Percentiles rank a stretch among this genome's conserved stretches.
These are phyloP conservation scores for Cladorrhinum sp. DNA, from an alignment of 2,329 filamentous ascomycete genomes.

Conservation along the genomic window DNA sequence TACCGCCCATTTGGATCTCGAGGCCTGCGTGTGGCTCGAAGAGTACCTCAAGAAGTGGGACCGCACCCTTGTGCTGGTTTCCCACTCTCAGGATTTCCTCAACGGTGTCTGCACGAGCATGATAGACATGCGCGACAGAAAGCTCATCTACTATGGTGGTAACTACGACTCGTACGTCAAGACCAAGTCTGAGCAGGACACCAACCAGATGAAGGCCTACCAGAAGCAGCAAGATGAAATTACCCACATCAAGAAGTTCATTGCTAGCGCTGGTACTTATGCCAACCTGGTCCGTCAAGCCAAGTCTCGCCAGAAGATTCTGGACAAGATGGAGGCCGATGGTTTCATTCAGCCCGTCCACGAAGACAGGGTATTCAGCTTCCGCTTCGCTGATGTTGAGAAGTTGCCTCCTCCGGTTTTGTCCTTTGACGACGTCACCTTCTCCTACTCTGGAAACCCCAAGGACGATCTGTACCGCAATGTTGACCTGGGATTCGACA, in stretches of 20 bases:
- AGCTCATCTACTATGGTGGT: slow-evolving; percentile 96
- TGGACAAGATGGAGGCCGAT: slow-evolving; percentile 99
- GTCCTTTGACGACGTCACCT: slow-evolving; percentile 95
- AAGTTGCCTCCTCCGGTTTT: slow-evolving; percentile 98
- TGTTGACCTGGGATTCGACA: slow-evolving; percentile 97
- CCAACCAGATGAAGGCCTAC: slow-evolving; percentile 99
- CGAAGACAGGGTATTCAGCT: slow-evolving; percentile 86
- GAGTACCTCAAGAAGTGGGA: slow-evolving; percentile 99
- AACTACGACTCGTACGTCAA: slow-evolving; percentile 99
- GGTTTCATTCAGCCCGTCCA: slow-evolving; percentile 93
- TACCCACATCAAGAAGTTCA: slow-evolving; percentile 99
- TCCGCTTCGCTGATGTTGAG: slow-evolving; percentile 97
- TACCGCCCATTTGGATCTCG: slow-evolving; percentile 97
- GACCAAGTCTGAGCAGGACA: slow-evolving; percentile 89
- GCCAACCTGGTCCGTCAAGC: slow-evolving; percentile 98
- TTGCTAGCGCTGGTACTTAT: slow-evolving; percentile 98
- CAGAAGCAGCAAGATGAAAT: slow-evolving; percentile 99
- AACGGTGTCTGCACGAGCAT: slow-evolving; percentile 98
- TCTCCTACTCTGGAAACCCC: slow-evolving; percentile 89
- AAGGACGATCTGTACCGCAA: slow-evolving; percentile 95
- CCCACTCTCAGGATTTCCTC: slow-evolving; percentile 97
- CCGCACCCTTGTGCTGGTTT: slow-evolving; percentile 91
- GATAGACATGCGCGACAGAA: slow-evolving; percentile 93
- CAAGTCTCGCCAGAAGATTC: slow-evolving; percentile 98
- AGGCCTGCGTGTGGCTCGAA: slow-evolving; percentile 99